Evolutionary conservation across 2,329 filamentous ascomycete species (phyloP), one percentile per base, ranked within the genome.

Genomic region (Claviceps paspali): DNA sequence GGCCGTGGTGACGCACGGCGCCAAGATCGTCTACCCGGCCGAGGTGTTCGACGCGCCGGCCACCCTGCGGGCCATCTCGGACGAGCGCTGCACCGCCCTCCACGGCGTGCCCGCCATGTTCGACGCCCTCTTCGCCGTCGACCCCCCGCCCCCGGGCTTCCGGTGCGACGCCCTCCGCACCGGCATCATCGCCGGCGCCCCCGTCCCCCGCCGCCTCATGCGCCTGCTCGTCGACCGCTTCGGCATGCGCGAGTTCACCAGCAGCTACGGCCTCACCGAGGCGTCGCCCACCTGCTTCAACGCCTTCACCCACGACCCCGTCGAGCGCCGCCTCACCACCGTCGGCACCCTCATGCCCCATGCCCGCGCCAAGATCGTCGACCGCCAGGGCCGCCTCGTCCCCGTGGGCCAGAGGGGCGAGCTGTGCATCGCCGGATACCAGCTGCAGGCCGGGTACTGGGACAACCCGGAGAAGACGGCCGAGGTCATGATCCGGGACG

Each of bases 31-130:
- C 8, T 84, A 84, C 49, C 82, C 83, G 0, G 70, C 72, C 44
- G 79, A 85, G 48, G 73, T 78, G 0, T 88, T 88, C 49, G 77
- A 84, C 47, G 67, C 79, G 2, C 56, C 60, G 4, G 73, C 79
- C 0, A 79, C 78, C 2, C 64, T 87, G 24, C 64, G 64, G 30
- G 77, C 79, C 38, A 73, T 88, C 28, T 67, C 70, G 2, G 67
- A 77, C 36, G 77, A 82, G 51, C 61, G 64, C 32, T 81, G 77
- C 53, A 88, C 83, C 0, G 82, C 79, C 0, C 64, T 88, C 0
- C 82, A 87, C 51, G 83, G 83, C 24, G 83, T 88, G 0, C 83
- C 83, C 0, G 82, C 83, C 39, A 88, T 88, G 83, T 85, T 86
- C 55, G 80, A 85, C 51, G 76, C 76, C 0, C 57, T 74, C 2